Conservation (phyloP, 2,329 filamentous ascomycete genomes). For the Fusarium foetens region DNA sequence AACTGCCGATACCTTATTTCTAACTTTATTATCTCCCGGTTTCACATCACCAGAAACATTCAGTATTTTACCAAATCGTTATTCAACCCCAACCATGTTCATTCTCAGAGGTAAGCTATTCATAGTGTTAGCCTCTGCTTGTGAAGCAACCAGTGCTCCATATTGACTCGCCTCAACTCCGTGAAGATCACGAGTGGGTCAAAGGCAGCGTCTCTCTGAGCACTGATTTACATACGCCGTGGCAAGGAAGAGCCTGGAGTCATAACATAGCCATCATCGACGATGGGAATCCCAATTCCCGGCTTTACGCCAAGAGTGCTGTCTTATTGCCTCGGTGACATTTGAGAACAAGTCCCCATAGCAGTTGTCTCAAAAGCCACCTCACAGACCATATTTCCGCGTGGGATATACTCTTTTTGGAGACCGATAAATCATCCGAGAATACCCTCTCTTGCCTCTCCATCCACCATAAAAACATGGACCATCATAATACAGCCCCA, state of each 20-base stretch:
- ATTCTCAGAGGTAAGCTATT: not conserved
- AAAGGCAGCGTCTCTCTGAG: not conserved
- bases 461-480: not conserved
- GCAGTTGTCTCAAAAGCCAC: not conserved
- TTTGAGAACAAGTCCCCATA: not conserved
- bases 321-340: not conserved
- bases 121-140: not conserved
- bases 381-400: not conserved
- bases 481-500: slow-evolving; percentile 1
- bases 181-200: slow-evolving; percentile 10
- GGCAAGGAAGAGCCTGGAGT: not conserved
- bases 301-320: not conserved
- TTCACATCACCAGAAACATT: not conserved
- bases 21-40: not conserved
- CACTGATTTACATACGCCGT: not conserved
- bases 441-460: not conserved
- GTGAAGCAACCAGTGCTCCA: slow-evolving; percentile 5
- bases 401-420: not conserved
- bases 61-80: not conserved
- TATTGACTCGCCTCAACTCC: not conserved
- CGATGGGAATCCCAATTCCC: not conserved
- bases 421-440: slow-evolving; percentile 2
- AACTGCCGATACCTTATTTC: slow-evolving; percentile 2
- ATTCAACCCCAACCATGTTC: not conserved
- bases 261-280: not conserved